A percentile compares a stretch with the other conserved stretches of the same genome.
Evolutionary conservation across 1,139 yeast species (phyloP).

Genomic region (Entelexis paramagnoliae): DNA sequence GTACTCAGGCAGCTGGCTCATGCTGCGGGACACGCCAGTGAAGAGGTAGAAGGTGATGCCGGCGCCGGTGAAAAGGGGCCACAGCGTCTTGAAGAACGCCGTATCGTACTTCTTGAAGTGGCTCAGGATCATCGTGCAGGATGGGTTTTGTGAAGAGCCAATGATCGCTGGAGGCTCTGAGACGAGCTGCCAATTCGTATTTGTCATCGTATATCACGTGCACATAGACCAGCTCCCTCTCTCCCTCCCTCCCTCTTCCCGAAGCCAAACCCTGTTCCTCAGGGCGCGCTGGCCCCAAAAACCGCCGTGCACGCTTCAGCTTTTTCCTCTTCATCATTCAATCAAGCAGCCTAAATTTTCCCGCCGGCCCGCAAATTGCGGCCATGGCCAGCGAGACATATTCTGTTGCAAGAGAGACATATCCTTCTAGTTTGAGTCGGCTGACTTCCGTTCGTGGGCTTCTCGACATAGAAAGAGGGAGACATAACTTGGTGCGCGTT

Average conservation of each 20-base stretch:
- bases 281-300: neutral
- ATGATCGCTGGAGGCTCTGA: neutral
- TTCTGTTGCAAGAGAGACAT: conserved; percentile 19
- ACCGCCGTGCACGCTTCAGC: neutral
- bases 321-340: conserved; percentile 18
- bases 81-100: conserved; percentile 48
- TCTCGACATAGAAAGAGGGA: conserved; percentile 29
- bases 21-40: conserved; percentile 46
- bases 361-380: neutral
- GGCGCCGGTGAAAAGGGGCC: conserved; percentile 61
- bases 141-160: conserved; percentile 4
- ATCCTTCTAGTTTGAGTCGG: conserved; percentile 29
- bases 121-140: conserved; percentile 1
- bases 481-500: conserved; percentile 22
- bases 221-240: too few relatives aligned
- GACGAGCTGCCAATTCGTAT: neutral
- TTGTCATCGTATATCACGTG: neutral
- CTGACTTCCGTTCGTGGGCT: conserved; percentile 20
- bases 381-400: conserved; percentile 8
- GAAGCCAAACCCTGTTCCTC: neutral
- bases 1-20: conserved; percentile 40
- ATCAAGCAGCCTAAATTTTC: conserved; percentile 15
- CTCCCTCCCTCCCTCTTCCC: too few relatives aligned
- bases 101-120: conserved; percentile 39
- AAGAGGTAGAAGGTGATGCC: conserved; percentile 47